phyloP scores from a whole-genome alignment of 2,329 filamentous ascomycete species.

The Botryotinia narcissicola region DNA sequence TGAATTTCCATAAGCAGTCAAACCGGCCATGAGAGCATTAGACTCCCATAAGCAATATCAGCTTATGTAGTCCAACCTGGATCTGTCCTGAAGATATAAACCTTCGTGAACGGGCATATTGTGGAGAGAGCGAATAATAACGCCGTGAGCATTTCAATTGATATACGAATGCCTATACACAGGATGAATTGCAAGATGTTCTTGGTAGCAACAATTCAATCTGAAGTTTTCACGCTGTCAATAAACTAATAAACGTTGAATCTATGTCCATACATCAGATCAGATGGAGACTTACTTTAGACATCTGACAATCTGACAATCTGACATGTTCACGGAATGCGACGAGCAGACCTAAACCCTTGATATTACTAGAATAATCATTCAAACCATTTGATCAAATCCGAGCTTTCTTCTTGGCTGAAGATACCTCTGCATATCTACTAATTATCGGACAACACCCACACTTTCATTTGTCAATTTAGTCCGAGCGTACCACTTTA shows the following conservation, averaged over 20 bases:
- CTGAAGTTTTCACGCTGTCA: background rate
- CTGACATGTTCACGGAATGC: background rate
- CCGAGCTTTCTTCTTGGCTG: background rate
- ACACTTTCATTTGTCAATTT: background rate
- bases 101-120: background rate
- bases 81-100: background rate
- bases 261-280: background rate
- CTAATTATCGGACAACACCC: background rate
- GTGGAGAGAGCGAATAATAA: background rate
- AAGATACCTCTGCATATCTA: background rate
- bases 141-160: background rate
- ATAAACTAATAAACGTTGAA: background rate
- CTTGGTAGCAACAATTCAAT: background rate
- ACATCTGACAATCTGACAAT: background rate
- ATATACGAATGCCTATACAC: background rate
- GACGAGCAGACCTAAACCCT: background rate
- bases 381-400: background rate
- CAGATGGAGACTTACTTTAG: background rate
- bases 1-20: background rate
- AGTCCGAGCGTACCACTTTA: slow-evolving; percentile 1
- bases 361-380: no score
- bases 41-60: background rate
- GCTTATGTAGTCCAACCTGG: background rate
- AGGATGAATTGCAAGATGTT: background rate
- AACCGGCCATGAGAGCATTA: background rate